These are phyloP conservation scores for Septoria petroselini DNA, from an alignment of 2,329 filamentous ascomycete genomes.

Conservation along the genomic window DNA sequence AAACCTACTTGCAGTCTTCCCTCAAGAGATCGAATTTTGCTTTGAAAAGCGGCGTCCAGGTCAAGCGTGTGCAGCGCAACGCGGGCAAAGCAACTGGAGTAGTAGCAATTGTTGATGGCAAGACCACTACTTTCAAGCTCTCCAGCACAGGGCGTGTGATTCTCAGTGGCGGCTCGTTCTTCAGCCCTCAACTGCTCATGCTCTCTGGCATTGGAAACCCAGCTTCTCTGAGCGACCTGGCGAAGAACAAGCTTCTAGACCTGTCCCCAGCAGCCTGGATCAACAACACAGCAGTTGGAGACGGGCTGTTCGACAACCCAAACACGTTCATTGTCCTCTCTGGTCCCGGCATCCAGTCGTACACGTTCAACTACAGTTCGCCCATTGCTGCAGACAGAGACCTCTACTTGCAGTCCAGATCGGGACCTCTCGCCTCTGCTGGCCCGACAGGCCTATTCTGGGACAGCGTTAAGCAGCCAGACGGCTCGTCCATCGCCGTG, in stretches of 20 bases:
- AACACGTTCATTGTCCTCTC: conserved; percentile 49
- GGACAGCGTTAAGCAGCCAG: conserved; percentile 53
- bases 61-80: conserved; percentile 48
- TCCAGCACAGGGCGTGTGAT: conserved; percentile 56
- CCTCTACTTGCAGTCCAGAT: conserved; percentile 49
- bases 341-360: conserved; percentile 52
- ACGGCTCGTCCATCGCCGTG: conserved; percentile 49
- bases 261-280: conserved; percentile 46
- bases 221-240: conserved; percentile 49
- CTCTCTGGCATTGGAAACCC: conserved; percentile 61
- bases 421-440: conserved; percentile 54
- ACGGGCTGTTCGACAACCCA: conserved; percentile 53
- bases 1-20: conserved; percentile 52
- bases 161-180: conserved; percentile 55
- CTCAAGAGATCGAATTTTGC: conserved; percentile 52
- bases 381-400: conserved; percentile 45
- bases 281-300: conserved; percentile 50
- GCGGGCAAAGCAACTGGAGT: conserved; percentile 56
- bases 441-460: conserved; percentile 55
- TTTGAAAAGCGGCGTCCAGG: conserved; percentile 55
- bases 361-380: conserved; percentile 48
- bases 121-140: conserved; percentile 64
- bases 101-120: conserved; percentile 54
- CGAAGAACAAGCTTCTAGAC: conserved; percentile 39
- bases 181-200: conserved; percentile 63